phyloP scores from a whole-genome alignment of 441 rosid genomes.

The Theobroma grandiflorum region DNA sequence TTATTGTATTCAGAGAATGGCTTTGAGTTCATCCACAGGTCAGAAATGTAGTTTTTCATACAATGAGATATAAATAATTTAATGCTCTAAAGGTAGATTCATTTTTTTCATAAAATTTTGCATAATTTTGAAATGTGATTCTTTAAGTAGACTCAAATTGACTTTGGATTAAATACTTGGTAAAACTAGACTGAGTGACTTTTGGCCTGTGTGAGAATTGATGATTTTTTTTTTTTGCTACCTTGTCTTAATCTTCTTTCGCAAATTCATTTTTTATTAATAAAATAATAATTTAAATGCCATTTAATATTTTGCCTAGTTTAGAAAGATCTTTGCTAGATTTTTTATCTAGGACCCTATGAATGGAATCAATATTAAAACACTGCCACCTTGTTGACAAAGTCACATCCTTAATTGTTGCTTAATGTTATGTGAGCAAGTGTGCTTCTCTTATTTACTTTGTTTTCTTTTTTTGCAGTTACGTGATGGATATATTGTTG shows the following conservation, averaged over 20 bases:
- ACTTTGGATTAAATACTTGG: not conserved
- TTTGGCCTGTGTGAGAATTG: not conserved
- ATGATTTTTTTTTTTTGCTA: not conserved
- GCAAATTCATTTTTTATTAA: not conserved
- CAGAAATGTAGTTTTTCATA: conserved; percentile 31
- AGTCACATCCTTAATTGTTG: conserved; percentile 12
- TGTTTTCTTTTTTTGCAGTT: conserved; percentile 61
- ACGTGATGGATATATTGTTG: conserved; percentile 92
- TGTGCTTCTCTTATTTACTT: conserved; percentile 15
- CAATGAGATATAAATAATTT: not conserved
- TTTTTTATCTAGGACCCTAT: conserved; percentile 14
- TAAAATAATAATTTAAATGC: not conserved
- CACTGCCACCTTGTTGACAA: conserved; percentile 10
- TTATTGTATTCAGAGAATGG: conserved; percentile 93
- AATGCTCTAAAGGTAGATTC: not conserved
- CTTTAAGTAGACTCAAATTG: not conserved
- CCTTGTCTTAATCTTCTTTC: not conserved
- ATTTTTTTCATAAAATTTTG: too few species aligned
- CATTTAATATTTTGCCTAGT: not conserved
- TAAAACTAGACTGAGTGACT: not conserved
- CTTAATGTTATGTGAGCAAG: conserved; percentile 16
- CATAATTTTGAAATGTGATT: not conserved
- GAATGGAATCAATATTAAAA: conserved; percentile 1
- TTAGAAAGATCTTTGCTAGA: not conserved
- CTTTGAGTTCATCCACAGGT: conserved; percentile 98